Conservation (phyloP, 2,329 filamentous ascomycete genomes). For the Epichloe uncinata region DNA sequence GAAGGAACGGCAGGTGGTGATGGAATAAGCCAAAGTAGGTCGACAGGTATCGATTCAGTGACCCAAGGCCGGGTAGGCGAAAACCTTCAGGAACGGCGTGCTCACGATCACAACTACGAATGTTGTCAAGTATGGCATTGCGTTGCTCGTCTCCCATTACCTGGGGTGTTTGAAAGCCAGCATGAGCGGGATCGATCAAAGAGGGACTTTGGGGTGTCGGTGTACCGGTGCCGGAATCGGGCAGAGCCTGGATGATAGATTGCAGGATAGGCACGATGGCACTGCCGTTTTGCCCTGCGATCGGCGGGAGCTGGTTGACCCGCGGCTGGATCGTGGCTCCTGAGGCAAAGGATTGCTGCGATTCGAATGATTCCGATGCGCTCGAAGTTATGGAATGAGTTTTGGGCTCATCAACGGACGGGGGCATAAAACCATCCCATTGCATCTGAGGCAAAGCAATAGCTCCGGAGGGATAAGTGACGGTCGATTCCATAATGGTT, state of each 20-base stretch:
- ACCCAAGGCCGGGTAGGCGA: slow-evolving; percentile 65
- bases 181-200: slow-evolving; percentile 53
- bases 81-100: slow-evolving; percentile 78
- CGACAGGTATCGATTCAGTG: slow-evolving; percentile 81
- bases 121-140: slow-evolving; percentile 72
- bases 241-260: slow-evolving; percentile 59
- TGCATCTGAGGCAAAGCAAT: slow-evolving; percentile 77
- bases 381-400: slow-evolving; percentile 59
- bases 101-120: slow-evolving; percentile 67
- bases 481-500: slow-evolving; percentile 62
- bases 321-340: slow-evolving; percentile 43
- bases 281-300: slow-evolving; percentile 50
- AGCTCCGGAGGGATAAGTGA: slow-evolving; percentile 63
- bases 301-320: slow-evolving; percentile 50
- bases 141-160: slow-evolving; percentile 75
- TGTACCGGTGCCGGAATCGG: slow-evolving; percentile 54
- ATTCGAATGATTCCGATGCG: slow-evolving; percentile 53
- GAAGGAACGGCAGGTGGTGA: slow-evolving; percentile 89
- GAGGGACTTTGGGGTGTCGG: slow-evolving; percentile 64
- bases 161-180: slow-evolving; percentile 62
- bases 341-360: slow-evolving; percentile 48
- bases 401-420: slow-evolving; percentile 56
- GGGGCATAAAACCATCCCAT: slow-evolving; percentile 80
- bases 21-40: slow-evolving; percentile 98
- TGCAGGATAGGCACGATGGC: slow-evolving; percentile 52